Evolutionary conservation across 163 green algal species (phyloP).

Genomic region (Scenedesmus sp.): DNA sequence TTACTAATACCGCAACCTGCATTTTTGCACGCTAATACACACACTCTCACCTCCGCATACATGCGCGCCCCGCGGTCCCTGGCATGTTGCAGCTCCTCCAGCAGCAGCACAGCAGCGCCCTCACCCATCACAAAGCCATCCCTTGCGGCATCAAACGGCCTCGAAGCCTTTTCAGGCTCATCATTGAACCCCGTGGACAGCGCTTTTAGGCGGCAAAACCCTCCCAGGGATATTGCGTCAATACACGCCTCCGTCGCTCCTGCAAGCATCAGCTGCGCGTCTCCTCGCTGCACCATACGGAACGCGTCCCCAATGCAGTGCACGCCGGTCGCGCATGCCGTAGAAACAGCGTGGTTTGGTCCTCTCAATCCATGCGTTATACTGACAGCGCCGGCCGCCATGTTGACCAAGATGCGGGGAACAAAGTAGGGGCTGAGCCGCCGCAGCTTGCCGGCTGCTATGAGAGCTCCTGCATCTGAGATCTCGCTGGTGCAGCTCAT

Average conservation of each 20-base stretch:
- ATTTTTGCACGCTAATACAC: neutral
- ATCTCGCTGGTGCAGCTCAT: constrained; percentile 93
- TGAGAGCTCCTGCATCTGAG: constrained; percentile 74
- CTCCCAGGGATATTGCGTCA: constrained; percentile 88
- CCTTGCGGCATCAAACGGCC: constrained; percentile 89
- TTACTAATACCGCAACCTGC: constrained; percentile 75
- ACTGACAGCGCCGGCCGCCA: constrained; percentile 90
- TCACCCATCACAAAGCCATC: constrained; percentile 97
- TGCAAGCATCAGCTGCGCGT: constrained; percentile 89
- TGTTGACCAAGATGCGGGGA: constrained; percentile 93
- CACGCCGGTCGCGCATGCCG: constrained; percentile 55
- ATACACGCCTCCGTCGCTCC: constrained; percentile 93
- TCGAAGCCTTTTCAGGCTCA: constrained; percentile 62
- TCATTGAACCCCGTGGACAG: constrained; percentile 84
- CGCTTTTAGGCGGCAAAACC: constrained; percentile 87
- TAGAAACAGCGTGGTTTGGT: constrained; percentile 87
- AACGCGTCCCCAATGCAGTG: constrained; percentile 94
- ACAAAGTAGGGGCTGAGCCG: constrained; percentile 94
- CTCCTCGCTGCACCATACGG: constrained; percentile 82
- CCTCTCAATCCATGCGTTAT: constrained; percentile 83
- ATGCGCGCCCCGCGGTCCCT: constrained; percentile 71
- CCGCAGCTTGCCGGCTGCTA: constrained; percentile 64
- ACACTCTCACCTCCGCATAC: constrained; percentile 85
- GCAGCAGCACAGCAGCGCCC: constrained; percentile 88
- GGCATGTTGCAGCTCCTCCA: constrained; percentile 89